Evolutionary conservation across 2,329 filamentous ascomycete genomes (phyloP).

Genomic region (Colletotrichum brevisporum): DNA sequence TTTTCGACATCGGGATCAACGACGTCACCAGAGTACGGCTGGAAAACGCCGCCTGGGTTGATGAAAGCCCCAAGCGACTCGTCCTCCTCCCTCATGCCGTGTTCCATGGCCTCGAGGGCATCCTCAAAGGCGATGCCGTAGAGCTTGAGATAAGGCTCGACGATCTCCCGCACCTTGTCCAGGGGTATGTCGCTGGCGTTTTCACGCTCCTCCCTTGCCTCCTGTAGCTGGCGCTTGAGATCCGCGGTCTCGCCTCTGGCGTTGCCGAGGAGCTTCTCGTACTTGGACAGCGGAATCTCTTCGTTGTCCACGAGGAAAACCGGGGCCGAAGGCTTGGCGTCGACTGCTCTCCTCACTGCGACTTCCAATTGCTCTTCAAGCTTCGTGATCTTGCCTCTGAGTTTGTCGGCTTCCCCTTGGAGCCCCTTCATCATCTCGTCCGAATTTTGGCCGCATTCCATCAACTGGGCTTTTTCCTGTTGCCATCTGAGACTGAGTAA

Average conservation of each 20-base stretch:
- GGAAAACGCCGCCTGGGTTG: background rate
- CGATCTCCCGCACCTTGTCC: background rate
- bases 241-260: constrained; percentile 13
- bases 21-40: background rate
- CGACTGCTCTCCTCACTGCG: background rate
- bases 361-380: background rate
- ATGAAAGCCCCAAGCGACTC: constrained; percentile 1
- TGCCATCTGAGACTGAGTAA: background rate
- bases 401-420: background rate
- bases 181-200: background rate
- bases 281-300: constrained; percentile 1
- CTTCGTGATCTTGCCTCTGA: background rate
- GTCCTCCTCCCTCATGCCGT: constrained; percentile 10
- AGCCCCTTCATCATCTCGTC: background rate
- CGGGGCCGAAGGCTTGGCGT: background rate
- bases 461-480: too few species aligned
- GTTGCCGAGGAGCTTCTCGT: constrained; percentile 29
- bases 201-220: background rate
- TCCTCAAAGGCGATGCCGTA: constrained; percentile 7
- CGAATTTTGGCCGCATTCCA: background rate
- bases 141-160: background rate
- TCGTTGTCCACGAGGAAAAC: constrained; percentile 18
- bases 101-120: background rate
- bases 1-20: background rate
- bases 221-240: background rate